phyloP scores from a whole-genome alignment of 2,329 filamentous ascomycete species.

The Botrytis galanthina region DNA sequence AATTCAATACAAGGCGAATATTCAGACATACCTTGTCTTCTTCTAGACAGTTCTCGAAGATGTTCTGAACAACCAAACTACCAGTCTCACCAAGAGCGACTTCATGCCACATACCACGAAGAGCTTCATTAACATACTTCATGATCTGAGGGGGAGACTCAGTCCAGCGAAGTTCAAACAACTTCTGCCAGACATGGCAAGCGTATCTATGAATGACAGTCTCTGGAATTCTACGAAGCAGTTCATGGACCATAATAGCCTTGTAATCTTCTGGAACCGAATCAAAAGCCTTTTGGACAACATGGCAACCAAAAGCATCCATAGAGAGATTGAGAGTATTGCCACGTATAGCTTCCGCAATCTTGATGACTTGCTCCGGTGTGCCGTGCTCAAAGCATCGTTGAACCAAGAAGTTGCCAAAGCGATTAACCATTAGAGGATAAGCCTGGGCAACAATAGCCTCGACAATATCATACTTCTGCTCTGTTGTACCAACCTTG shows the following conservation, averaged over 20 bases:
- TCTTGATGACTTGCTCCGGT: slow-evolving; percentile 88
- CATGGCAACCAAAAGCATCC: slow-evolving; percentile 98
- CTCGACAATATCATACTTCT: slow-evolving; percentile 96
- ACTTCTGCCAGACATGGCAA: slow-evolving; percentile 99
- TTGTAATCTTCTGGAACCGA: slow-evolving; percentile 98
- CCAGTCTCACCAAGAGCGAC: slow-evolving; percentile 96
- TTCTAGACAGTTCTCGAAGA: slow-evolving; percentile 98
- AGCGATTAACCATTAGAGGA: slow-evolving; percentile 95
- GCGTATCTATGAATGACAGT: slow-evolving; percentile 98
- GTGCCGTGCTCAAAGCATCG: slow-evolving; percentile 98
- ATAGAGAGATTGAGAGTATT: slow-evolving; percentile 94
- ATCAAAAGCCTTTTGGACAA: slow-evolving; percentile 98
- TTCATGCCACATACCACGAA: slow-evolving; percentile 97
- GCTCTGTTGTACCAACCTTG: slow-evolving; percentile 90
- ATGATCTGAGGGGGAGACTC: slow-evolving; percentile 96
- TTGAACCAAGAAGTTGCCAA: slow-evolving; percentile 97
- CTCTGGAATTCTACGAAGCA: slow-evolving; percentile 91
- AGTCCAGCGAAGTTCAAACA: slow-evolving; percentile 96
- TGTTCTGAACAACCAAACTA: slow-evolving; percentile 97
- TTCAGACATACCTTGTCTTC: slow-evolving; percentile 79
- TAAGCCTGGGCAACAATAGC: slow-evolving; percentile 95
- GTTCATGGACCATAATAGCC: slow-evolving; percentile 96
- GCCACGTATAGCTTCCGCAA: slow-evolving; percentile 89
- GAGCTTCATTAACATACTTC: slow-evolving; percentile 94
- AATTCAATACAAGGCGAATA: background rate